These are phyloP conservation scores for Calonectria crousiana DNA, from an alignment of 2,329 filamentous ascomycete species.

Conservation along the genomic window DNA sequence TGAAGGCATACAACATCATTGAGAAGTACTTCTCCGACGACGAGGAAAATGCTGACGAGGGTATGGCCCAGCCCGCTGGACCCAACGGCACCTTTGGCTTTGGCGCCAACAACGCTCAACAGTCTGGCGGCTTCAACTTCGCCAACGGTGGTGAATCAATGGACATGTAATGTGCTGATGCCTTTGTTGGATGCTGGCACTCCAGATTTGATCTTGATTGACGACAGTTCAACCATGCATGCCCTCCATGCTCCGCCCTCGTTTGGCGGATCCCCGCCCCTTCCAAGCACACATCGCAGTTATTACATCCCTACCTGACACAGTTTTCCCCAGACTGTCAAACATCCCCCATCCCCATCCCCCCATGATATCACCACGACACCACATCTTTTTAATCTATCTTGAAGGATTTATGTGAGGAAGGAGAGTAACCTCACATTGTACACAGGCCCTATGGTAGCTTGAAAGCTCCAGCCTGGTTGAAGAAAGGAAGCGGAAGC, in stretches of 20 bases:
- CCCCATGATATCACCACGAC: slow-evolving; percentile 49
- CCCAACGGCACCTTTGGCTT: slow-evolving; percentile 84
- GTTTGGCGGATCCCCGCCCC: slow-evolving; percentile 31
- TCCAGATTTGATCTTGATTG: background rate
- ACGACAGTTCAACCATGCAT: background rate
- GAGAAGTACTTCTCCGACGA: slow-evolving; percentile 99
- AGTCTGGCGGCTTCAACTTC: slow-evolving; percentile 93
- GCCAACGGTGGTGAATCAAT: slow-evolving; percentile 76
- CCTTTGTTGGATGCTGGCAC: slow-evolving; percentile 15
- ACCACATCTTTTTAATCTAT: slow-evolving; percentile 52
- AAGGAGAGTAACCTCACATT: slow-evolving; percentile 40
- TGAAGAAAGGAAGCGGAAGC: slow-evolving; percentile 43
- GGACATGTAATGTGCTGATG: slow-evolving; percentile 67
- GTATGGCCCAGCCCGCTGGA: slow-evolving; percentile 73
- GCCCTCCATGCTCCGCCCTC: slow-evolving; percentile 15
- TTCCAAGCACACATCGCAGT: slow-evolving; percentile 40
- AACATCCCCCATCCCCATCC: slow-evolving; percentile 30
- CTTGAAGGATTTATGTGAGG: slow-evolving; percentile 53
- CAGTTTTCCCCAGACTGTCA: slow-evolving; percentile 43
- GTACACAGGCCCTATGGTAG: slow-evolving; percentile 68
- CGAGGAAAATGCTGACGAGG: slow-evolving; percentile 90
- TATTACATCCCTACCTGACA: slow-evolving; percentile 37
- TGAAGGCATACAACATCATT: slow-evolving; percentile 99
- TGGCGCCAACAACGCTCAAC: slow-evolving; percentile 71
- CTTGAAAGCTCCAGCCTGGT: slow-evolving; percentile 74